Evolutionary conservation across 2,329 filamentous ascomycete species (phyloP), one percentile per base, ranked within the genome.

Genomic region (Colletotrichum trifolii): DNA sequence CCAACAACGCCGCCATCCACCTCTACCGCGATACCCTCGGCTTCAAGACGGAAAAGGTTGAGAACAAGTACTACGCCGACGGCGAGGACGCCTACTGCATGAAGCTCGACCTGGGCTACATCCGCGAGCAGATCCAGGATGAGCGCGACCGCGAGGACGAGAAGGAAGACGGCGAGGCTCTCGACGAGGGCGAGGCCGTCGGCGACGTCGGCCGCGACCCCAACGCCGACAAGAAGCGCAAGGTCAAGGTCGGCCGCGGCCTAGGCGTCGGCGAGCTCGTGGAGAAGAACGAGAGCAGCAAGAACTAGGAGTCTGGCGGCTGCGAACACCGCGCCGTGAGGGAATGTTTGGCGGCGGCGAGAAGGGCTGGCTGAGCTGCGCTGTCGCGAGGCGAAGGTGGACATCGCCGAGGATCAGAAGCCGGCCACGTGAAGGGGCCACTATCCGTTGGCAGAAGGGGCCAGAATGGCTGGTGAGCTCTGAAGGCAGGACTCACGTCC

Each of bases 61-160:
- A 97, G 80, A 77, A 86, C 53, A 96, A 94, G 81, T 97, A 97
- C 86, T 99, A 99, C 77, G 96, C 96, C 63, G 96, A 99, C 77
- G 95, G 95, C 66, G 96, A 99, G 82, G 93, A 99, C 81, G 96
- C 96, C 42, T 97, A 89, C 76, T 92, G 89, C 75, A 99, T 99
- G 96, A 90, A 89, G 68, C 91, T 97, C 77, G 91, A 98, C 73
- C 85, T 99, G 47, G 81, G 86, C 64, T 82, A 84, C 69, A 83
- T 91, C 75, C 77, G 82, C 67, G 80, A 82, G 64, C 79, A 81
- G 73, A 73, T 82, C 57, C 76, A 83, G 49, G 81, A 78, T 25
- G 80, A 76, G 42, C 74, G 78, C 60, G 79, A 81, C 10, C 55
- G 60, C 67, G 79, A 77, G 62, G 79, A 79, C 68, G 79, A 84